Evolutionary conservation across 2,329 filamentous ascomycete species (phyloP).

Genomic region (Fonsecaea multimorphosa): DNA sequence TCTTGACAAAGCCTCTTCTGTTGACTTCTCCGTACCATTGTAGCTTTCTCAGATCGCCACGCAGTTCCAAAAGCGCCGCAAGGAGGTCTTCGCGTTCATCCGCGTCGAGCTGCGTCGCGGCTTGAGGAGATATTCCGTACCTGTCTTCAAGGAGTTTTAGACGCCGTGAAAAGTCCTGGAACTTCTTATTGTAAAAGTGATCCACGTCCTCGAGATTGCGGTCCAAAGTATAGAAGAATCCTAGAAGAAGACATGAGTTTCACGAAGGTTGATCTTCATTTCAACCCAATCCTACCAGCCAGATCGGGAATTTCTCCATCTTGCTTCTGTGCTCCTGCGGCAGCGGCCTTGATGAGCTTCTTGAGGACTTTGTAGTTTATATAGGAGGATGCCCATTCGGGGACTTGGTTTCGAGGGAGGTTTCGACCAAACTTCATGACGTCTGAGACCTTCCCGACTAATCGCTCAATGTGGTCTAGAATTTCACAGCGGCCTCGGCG

Average conservation of each 20-base stretch:
- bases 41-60: constrained; percentile 84
- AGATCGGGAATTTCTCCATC: constrained; percentile 77
- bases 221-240: constrained; percentile 96
- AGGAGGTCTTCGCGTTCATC: constrained; percentile 92
- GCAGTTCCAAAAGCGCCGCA: constrained; percentile 84
- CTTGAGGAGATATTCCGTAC: constrained; percentile 76
- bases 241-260: constrained; percentile 56
- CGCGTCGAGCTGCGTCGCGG: constrained; percentile 75
- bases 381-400: constrained; percentile 58
- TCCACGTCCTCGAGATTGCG: constrained; percentile 97
- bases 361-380: constrained; percentile 70
- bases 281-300: constrained; percentile 71
- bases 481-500: constrained; percentile 6
- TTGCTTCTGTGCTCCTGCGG: constrained; percentile 68
- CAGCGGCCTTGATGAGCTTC: constrained; percentile 85
- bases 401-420: constrained; percentile 56
- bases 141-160: constrained; percentile 85
- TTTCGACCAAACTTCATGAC: constrained; percentile 60
- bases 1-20: constrained; percentile 92
- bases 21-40: constrained; percentile 99
- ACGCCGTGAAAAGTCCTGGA: constrained; percentile 80
- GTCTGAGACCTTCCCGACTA: constrained; percentile 4
- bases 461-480: neutral
- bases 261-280: constrained; percentile 33
- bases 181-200: constrained; percentile 95